Conservation (phyloP, 176 grass and related monocot genomes). For the Thinopyrum elongatum region DNA sequence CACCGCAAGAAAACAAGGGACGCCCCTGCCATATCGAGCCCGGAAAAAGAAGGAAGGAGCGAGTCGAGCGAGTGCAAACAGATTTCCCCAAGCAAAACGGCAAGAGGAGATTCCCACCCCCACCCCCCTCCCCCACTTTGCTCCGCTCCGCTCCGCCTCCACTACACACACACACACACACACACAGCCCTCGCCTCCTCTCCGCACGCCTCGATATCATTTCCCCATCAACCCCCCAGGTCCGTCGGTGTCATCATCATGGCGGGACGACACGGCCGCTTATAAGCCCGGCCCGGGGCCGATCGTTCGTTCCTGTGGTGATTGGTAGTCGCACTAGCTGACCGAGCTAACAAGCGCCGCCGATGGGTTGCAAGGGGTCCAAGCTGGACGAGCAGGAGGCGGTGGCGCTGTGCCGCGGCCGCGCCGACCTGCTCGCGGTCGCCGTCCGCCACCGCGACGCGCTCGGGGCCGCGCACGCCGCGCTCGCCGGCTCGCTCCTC, state of each 20-base stretch:
- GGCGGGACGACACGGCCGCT: not conserved
- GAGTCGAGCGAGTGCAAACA: slow-evolving; percentile 34
- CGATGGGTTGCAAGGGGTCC: slow-evolving; percentile 89
- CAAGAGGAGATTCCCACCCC: slow-evolving; percentile 6
- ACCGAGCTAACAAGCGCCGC: not conserved
- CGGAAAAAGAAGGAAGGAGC: slow-evolving; percentile 21
- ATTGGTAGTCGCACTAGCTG: no score
- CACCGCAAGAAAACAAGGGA: slow-evolving; percentile 6
- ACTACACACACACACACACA: no score
- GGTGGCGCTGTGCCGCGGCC: slow-evolving; percentile 70
- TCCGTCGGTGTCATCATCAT: not conserved
- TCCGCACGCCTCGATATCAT: not conserved
- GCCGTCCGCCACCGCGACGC: slow-evolving; percentile 72
- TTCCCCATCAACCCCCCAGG: not conserved
- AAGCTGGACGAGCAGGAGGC: slow-evolving; percentile 88
- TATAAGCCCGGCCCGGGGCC: not conserved
- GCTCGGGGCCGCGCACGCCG: slow-evolving; percentile 64
- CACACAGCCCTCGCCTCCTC: not conserved
- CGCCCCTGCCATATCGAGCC: slow-evolving; percentile 14
- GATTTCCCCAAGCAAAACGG: slow-evolving; percentile 19
- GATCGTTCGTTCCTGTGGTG: not conserved
- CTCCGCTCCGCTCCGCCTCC: not conserved
- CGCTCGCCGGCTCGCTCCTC: slow-evolving; percentile 51
- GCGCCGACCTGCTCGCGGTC: slow-evolving; percentile 66
- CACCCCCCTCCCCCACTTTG: not conserved